Conservation (phyloP, 2,329 filamentous ascomycete species). For the Apiospora phragmitis region DNA sequence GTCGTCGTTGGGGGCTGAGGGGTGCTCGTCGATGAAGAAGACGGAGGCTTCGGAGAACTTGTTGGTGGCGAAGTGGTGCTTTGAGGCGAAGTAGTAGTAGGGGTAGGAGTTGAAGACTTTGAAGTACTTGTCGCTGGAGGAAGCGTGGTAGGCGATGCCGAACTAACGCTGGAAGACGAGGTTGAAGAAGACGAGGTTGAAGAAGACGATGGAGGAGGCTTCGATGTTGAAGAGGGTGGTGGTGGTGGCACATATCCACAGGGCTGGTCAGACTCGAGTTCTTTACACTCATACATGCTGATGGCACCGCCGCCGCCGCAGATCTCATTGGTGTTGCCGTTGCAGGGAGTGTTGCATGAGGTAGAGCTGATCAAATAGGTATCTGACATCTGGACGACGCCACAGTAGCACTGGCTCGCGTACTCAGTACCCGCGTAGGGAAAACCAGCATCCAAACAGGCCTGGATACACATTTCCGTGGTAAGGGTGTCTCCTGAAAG, state of each 20-base stretch:
- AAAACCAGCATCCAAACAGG: not conserved
- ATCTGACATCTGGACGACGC: not conserved
- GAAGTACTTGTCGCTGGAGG: not conserved
- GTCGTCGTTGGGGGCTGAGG: not conserved
- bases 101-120: no score
- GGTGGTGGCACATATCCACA: not conserved
- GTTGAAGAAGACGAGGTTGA: not conserved
- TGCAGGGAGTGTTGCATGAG: not conserved
- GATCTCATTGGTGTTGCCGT: not conserved
- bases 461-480: not conserved
- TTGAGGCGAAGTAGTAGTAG: no score
- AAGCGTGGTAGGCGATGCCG: not conserved
- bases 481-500: not conserved
- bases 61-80: no score
- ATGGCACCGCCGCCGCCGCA: not conserved
- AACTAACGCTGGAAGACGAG: not conserved
- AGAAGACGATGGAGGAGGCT: not conserved
- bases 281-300: not conserved
- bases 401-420: not conserved
- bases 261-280: not conserved
- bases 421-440: slow-evolving; percentile 1
- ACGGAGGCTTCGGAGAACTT: not conserved
- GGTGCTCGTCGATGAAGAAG: not conserved
- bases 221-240: not conserved
- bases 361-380: not conserved